A percentile compares a stretch with the other conserved stretches of the same genome.
Conservation (phyloP, 441 rosid genomes). For the Populus trichocarpa region DNA sequence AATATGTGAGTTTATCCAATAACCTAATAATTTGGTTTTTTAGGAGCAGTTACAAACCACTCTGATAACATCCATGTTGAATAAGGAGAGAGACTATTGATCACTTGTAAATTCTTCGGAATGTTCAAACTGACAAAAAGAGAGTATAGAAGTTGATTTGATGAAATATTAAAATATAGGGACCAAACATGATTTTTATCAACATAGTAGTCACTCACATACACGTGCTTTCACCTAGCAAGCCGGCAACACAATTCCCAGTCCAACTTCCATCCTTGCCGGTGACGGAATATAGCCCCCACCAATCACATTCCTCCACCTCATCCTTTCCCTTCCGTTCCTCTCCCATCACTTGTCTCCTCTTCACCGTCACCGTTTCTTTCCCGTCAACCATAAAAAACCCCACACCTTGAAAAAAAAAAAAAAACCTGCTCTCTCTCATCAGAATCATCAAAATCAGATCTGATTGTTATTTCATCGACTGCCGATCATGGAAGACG, state of each 20-base stretch:
- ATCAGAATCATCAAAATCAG: background rate
- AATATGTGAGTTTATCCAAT: background rate
- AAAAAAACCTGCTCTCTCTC: background rate
- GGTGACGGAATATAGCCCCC: slow-evolving; percentile 45
- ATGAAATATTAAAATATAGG: background rate
- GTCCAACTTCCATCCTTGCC: slow-evolving; percentile 27
- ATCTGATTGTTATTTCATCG: slow-evolving; percentile 10
- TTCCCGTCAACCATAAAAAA: slow-evolving; percentile 29
- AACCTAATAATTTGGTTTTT: background rate
- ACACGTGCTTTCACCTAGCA: slow-evolving; percentile 17
- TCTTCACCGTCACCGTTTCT: slow-evolving; percentile 20
- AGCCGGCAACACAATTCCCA: slow-evolving; percentile 39
- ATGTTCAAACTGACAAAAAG: no score
- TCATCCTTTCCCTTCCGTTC: slow-evolving; percentile 14
- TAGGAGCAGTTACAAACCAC: no score
- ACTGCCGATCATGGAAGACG: slow-evolving; percentile 49
- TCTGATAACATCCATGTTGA: no score
- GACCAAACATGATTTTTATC: background rate
- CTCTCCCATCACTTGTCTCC: slow-evolving; percentile 13
- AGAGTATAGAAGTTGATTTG: no score
- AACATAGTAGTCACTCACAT: no score
- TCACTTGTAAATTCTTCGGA: no score
- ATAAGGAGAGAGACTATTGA: no score
- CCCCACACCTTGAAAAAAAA: background rate
- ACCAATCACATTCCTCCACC: slow-evolving; percentile 42